These are phyloP conservation scores for Phytophthora chlamydospora DNA, from an alignment of 352 stramenopile genomes.

Conservation along the genomic window DNA sequence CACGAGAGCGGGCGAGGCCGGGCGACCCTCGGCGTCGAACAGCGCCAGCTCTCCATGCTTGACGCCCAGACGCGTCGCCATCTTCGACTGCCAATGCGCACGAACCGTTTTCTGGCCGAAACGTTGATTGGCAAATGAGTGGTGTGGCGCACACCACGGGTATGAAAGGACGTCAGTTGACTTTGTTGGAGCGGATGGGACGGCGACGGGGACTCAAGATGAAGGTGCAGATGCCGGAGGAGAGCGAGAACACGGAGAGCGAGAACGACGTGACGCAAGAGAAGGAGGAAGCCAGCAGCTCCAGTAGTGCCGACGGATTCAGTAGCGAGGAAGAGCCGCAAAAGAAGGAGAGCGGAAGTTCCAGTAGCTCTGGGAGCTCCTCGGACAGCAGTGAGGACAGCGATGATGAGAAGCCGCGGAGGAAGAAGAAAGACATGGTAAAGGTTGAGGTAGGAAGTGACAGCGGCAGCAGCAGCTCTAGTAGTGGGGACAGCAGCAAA, in stretches of 20 bases:
- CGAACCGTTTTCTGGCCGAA: constrained; percentile 22
- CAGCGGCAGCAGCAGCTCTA: no score
- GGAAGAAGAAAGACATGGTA: no score
- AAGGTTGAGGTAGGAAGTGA: no score
- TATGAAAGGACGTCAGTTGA: constrained; percentile 2
- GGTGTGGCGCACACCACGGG: constrained; percentile 2
- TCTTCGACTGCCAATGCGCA: constrained; percentile 4
- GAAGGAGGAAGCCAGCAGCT: constrained; percentile 20
- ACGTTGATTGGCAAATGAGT: not conserved
- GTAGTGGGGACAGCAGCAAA: no score
- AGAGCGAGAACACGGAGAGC: constrained; percentile 38
- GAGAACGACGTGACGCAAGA: constrained; percentile 13
- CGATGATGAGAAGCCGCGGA: no score
- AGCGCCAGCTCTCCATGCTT: constrained; percentile 64
- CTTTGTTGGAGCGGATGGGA: not conserved
- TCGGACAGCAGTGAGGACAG: not conserved
- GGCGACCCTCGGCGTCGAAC: constrained; percentile 38
- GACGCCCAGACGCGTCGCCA: constrained; percentile 55
- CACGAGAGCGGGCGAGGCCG: constrained; percentile 5
- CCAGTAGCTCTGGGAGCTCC: constrained; percentile 3
- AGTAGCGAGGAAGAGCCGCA: not conserved
- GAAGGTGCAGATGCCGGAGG: constrained; percentile 10
- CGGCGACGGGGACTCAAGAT: constrained; percentile 11
- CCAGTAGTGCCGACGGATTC: not conserved
- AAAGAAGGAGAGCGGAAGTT: constrained; percentile 5